Base-by-base conservation (phyloP, 768 basidiomycete genomes). In the Boletus reticuloceps region DNA sequence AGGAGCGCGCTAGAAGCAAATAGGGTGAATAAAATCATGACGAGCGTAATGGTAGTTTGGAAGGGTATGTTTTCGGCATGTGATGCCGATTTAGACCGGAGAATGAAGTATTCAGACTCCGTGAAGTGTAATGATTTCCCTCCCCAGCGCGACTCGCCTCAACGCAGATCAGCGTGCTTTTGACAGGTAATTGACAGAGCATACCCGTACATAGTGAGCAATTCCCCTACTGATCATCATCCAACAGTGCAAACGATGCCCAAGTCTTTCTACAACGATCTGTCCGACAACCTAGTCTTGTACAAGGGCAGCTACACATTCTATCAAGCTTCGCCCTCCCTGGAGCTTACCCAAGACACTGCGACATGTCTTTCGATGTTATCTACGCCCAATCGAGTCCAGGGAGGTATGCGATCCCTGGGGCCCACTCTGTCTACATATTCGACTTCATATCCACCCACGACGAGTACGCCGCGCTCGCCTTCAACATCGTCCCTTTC, bases 1-100 rank as follows among this genome's bases (percentile, higher is more conserved):
- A 79, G 65, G 43, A 73, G 50, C 14, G 56, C n/a, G 47, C 54
- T 37, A 5, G 55, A 61, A 11, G 41, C 50, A 41, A 72, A 57
- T 27, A 71, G 34, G 53, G 56, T 42, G 47, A 62, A 44, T 6
- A 60, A 45, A 50, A 68, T 57, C 70, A 69, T 70, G 29, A 47
- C 52, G 22, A 48, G 43, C 27, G 47, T 42, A 37, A 54, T 40
- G 39, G 54, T 39, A 4, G 41, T 51, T 44, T 7, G 10, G 25
- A 19, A 43, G 14, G 45, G 31, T 42, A 50, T 39, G 31, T 19
- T 43, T 40, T 64, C 69, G 69, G 62, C 70, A 62, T 50, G 13
- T 16, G 6, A 20, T 57, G 68, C 64, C 66, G 64, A 50, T 51
- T 65, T 1, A 34, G 36, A 39, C 2, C 64, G 68, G 68, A 58